Evolutionary conservation across 2,329 filamentous ascomycete species (phyloP), one percentile per base, ranked within the genome.

Genomic region (Pseudopyricularia cyperi): DNA sequence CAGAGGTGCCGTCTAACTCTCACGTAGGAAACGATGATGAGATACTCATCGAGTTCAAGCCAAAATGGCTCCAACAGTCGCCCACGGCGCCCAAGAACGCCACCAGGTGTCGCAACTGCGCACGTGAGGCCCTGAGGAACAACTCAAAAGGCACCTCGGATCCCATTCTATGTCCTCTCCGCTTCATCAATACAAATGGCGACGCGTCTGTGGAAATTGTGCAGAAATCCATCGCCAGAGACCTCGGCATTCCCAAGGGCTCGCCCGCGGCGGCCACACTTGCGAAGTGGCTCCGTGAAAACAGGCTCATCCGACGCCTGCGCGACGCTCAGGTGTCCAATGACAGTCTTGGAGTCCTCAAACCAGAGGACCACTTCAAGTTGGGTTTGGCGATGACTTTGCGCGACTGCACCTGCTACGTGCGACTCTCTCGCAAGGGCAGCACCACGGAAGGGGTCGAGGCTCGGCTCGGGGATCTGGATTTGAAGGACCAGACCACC

Each of bases 11-110:
- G 34, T 34, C 5, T 9, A 24, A 24, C 17, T 15, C 2, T 15
- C 14, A 34, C 22, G 28, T 15, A 49, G 47, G 47, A 14, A 24
- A 49, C 17, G 4, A 22, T 6, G 15, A 35, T 14, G 47, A 49
- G 32, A 49, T n/a, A 34, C 32, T 46, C 35, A 44, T 51, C 26
- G 49, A 51, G 49, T 85, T 91, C 67, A 93, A 93, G 63, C 87
- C 87, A 14, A 93, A 93, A 66, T 93, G 87, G 87, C 76, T 93
- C 26, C 69, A 75, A 8, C 86, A 89, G 63, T 90, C 86, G 2
- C 85, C 83, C 4, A 81, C 79, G 35, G 86, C 87, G 0, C 87
- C 87, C 1, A 26, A 62, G 0, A 66, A 68, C 28, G 77, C 85
- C 39, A 75, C 71, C 50, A 74, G 85, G 50, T 93, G 87, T 67